Evolutionary conservation across 805 yeast genomes (phyloP).

Genomic region (Zygoascus tannicola): DNA sequence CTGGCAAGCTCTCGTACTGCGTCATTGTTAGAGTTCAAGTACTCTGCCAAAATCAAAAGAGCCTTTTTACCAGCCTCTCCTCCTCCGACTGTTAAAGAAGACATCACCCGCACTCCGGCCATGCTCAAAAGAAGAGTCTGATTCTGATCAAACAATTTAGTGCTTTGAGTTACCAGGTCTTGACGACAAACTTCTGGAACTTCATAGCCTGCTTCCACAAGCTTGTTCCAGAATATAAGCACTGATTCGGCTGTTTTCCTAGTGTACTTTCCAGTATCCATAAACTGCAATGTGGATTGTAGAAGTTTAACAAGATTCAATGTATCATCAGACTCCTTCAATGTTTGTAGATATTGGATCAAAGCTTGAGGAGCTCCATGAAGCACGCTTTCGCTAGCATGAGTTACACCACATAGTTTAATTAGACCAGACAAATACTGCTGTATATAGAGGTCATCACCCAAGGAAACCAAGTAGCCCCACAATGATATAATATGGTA

Average conservation of each 20-base stretch:
- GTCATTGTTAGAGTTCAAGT: conserved; percentile 4
- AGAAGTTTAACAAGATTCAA: too few relatives aligned
- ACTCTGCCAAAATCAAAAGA: conserved; percentile 3
- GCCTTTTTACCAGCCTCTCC: not conserved
- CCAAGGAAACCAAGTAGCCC: not conserved
- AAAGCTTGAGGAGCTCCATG: not conserved
- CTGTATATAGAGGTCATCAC: not conserved
- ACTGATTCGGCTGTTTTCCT: not conserved
- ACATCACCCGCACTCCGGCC: too few relatives aligned
- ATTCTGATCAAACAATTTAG: not conserved
- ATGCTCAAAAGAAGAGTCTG: too few relatives aligned
- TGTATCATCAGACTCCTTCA: not conserved
- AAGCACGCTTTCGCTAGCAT: not conserved
- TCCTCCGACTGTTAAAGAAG: too few relatives aligned
- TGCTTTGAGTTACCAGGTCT: not conserved
- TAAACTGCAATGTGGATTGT: not conserved
- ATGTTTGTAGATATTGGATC: not conserved
- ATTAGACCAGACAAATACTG: not conserved
- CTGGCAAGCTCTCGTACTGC: conserved; percentile 32
- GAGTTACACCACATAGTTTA: not conserved
- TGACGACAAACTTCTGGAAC: not conserved
- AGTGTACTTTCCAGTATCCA: not conserved
- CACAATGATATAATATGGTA: not conserved
- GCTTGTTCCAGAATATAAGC: not conserved
- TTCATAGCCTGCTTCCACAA: not conserved